phyloP scores from a whole-genome alignment of 75 land plant genomes.

The Sequoiadendron giganteum region DNA sequence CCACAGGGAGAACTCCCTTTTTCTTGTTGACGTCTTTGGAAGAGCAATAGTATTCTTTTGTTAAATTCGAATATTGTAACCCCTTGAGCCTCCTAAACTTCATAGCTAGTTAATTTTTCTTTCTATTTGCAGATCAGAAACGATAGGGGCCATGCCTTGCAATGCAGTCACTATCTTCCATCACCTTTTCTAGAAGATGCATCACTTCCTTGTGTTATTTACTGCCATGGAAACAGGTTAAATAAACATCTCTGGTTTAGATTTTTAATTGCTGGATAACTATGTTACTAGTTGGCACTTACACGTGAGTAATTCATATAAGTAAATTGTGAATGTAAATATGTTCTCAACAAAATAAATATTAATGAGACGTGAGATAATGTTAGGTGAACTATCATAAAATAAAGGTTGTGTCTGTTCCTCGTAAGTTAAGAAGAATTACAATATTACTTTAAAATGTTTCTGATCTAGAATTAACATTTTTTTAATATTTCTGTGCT shows the following conservation, averaged over 20 bases:
- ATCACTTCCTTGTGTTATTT: constrained; percentile 93
- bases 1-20: not conserved
- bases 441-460: not conserved
- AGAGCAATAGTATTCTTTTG: not conserved
- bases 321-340: not conserved
- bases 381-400: not conserved
- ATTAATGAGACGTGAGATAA: not conserved
- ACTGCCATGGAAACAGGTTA: constrained; percentile 99
- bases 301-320: not conserved
- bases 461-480: not conserved
- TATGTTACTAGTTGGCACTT: not conserved
- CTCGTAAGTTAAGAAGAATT: not conserved
- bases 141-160: constrained; percentile 74
- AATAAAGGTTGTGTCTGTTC: not conserved
- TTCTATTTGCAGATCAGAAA: constrained; percentile 73
- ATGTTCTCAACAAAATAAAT: not conserved
- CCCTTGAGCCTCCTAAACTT: not conserved
- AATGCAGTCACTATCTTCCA: constrained; percentile 97
- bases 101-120: not conserved
- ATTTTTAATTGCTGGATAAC: not conserved
- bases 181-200: constrained; percentile 55
- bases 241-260: not conserved
- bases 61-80: not conserved
- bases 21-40: not conserved
- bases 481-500: not conserved